phyloP scores from a whole-genome alignment of 2,329 filamentous ascomycete genomes.

The Venturia carpophila region DNA sequence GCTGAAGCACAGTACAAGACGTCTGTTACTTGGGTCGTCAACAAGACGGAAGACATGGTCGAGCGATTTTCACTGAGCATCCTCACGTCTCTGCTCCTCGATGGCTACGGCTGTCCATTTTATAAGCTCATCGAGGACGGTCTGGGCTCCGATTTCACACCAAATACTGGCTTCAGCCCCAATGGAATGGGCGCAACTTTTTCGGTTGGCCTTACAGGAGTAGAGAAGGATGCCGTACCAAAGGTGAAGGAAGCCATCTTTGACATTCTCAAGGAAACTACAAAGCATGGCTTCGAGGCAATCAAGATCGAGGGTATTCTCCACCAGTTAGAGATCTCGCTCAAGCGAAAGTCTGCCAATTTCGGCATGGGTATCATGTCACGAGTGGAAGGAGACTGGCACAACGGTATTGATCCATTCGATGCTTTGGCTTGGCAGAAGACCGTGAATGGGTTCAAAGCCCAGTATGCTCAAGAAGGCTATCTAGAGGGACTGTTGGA shows the following conservation, averaged over 20 bases:
- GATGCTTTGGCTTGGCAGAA: slow-evolving; percentile 88
- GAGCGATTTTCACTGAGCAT: slow-evolving; percentile 84
- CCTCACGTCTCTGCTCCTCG: slow-evolving; percentile 74
- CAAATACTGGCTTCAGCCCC: slow-evolving; percentile 85
- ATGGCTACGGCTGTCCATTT: slow-evolving; percentile 90
- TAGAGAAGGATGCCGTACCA: slow-evolving; percentile 68
- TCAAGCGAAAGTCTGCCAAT: slow-evolving; percentile 94
- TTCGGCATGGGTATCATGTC: slow-evolving; percentile 91
- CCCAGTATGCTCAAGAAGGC: slow-evolving; percentile 61
- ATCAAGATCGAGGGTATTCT: slow-evolving; percentile 89
- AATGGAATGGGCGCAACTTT: slow-evolving; percentile 73
- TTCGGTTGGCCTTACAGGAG: slow-evolving; percentile 85
- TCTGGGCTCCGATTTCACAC: slow-evolving; percentile 85
- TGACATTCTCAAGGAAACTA: slow-evolving; percentile 61
- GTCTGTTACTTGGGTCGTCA: slow-evolving; percentile 85
- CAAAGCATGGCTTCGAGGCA: slow-evolving; percentile 72
- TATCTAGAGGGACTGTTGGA: slow-evolving; percentile 82
- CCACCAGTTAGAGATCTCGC: slow-evolving; percentile 83
- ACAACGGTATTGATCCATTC: slow-evolving; percentile 89
- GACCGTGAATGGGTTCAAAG: slow-evolving; percentile 74
- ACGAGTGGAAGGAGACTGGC: slow-evolving; percentile 84
- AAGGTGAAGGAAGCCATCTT: slow-evolving; percentile 69
- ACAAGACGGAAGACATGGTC: slow-evolving; percentile 70
- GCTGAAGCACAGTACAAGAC: slow-evolving; percentile 87
- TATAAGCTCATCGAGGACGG: slow-evolving; percentile 86